Percentiles rank a stretch among this genome's conserved stretches.
Conservation (phyloP, 352 stramenopile species). For the Blastocystis sp. region DNA sequence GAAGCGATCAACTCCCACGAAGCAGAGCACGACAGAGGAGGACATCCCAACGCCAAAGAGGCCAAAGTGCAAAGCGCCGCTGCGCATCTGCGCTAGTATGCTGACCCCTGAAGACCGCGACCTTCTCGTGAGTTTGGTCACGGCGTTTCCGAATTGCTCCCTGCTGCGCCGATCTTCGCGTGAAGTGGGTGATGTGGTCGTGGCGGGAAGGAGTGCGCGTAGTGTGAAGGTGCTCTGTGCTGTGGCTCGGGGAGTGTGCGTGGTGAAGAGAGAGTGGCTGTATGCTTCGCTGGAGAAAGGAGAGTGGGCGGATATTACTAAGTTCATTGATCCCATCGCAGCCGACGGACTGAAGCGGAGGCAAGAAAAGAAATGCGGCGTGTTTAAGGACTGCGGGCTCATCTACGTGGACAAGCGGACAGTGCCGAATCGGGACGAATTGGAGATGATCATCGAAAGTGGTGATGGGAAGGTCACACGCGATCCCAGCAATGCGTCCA, state of each 20-base stretch:
- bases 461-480: constrained; percentile 22
- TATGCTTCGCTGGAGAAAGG: constrained; percentile 37
- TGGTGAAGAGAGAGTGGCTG: constrained; percentile 11
- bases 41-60: not conserved
- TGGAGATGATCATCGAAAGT: constrained; percentile 14
- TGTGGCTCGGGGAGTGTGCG: not conserved
- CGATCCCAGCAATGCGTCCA: not conserved
- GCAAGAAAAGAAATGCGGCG: not conserved
- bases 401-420: constrained; percentile 6
- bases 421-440: not conserved
- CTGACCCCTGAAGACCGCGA: constrained; percentile 13
- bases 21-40: not conserved
- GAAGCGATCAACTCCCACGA: not conserved
- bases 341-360: constrained; percentile 1
- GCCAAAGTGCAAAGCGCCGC: not conserved
- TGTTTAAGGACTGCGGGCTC: constrained; percentile 2
- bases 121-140: not conserved
- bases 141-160: not conserved
- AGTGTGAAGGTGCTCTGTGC: constrained; percentile 29
- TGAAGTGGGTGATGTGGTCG: constrained; percentile 7
- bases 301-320: not conserved
- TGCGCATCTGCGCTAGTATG: constrained; percentile 3
- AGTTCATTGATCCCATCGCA: constrained; percentile 20
- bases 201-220: constrained; percentile 19
- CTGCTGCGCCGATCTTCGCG: not conserved